phyloP scores from a whole-genome alignment of 192 early-diverging fungal genomes.

The Jimgerdemannia flammicorona region DNA sequence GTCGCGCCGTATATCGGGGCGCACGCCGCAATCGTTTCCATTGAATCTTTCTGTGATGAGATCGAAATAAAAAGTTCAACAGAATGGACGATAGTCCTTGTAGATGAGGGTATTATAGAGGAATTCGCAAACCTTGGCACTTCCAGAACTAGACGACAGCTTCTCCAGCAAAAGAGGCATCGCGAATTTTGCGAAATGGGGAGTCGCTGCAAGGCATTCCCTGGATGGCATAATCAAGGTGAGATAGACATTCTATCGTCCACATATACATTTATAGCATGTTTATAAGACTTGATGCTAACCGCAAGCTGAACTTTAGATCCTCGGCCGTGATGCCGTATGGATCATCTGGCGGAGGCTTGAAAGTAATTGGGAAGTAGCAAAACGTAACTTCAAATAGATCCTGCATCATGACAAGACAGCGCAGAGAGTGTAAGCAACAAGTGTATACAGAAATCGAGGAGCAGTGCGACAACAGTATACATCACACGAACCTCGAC shows the following conservation, averaged over 20 bases:
- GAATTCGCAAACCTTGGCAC: slow-evolving; percentile 69
- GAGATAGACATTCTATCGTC: background rate
- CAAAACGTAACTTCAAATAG: slow-evolving; percentile 97
- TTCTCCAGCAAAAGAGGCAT: slow-evolving; percentile 91
- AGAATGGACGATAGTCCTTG: background rate
- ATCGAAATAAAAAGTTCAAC: background rate
- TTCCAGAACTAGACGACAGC: slow-evolving; percentile 75
- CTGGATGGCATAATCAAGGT: slow-evolving; percentile 22
- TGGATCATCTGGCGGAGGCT: slow-evolving; percentile 91
- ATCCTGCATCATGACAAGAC: slow-evolving; percentile 45
- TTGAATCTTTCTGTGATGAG: slow-evolving; percentile 70
- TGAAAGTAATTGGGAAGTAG: slow-evolving; percentile 99
- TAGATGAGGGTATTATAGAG: background rate
- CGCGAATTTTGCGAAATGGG: slow-evolving; percentile 75
- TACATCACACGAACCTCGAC: slow-evolving; percentile 52
- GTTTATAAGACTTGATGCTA: background rate
- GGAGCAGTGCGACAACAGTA: background rate
- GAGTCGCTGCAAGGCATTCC: slow-evolving; percentile 73
- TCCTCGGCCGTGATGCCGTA: slow-evolving; percentile 93
- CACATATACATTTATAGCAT: background rate
- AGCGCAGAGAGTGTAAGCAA: slow-evolving; percentile 6
- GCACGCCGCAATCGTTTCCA: slow-evolving; percentile 83
- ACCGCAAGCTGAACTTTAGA: slow-evolving; percentile 74
- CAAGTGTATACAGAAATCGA: background rate
- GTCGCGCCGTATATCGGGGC: slow-evolving; percentile 72